phyloP scores from a whole-genome alignment of 148 eudicot genomes.

The Vaccinium vitisidaea region DNA sequence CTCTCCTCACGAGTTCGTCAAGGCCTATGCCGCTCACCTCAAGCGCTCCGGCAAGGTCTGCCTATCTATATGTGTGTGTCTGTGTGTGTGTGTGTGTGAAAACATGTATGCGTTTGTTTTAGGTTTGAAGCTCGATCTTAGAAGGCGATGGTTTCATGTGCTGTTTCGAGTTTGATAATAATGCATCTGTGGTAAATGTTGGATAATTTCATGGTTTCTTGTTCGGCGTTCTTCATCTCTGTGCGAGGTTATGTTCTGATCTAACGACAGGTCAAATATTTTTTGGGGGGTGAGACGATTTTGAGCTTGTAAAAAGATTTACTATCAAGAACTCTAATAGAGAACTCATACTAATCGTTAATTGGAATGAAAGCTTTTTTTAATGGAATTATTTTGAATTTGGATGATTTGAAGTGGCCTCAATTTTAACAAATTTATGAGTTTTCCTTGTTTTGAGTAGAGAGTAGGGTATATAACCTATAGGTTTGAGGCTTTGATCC shows the following conservation, averaged over 20 bases:
- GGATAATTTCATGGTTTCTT: too few relatives aligned
- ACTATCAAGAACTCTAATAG: background rate
- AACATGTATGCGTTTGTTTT: background rate
- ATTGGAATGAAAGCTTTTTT: too few relatives aligned
- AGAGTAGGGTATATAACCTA: background rate
- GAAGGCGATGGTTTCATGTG: background rate
- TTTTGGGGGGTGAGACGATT: background rate
- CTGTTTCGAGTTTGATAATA: too few relatives aligned
- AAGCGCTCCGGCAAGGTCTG: conserved; percentile 6
- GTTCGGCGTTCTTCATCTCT: background rate
- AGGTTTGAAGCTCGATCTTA: background rate
- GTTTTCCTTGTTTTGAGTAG: background rate
- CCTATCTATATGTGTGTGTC: background rate
- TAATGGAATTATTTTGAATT: too few relatives aligned
- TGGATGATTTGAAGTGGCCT: background rate
- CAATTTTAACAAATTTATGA: background rate
- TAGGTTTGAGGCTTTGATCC: background rate
- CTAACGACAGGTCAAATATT: background rate
- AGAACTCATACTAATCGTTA: too few relatives aligned
- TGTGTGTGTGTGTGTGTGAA: background rate
- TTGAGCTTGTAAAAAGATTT: background rate
- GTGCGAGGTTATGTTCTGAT: background rate
- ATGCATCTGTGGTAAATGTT: too few relatives aligned
- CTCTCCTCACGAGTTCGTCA: conserved; percentile 6
- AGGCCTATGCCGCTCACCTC: background rate